Percentiles rank a stretch among this genome's conserved stretches.
Evolutionary conservation across 768 basidiomycete species (phyloP).

Genomic region (Tricholoma sp.): DNA sequence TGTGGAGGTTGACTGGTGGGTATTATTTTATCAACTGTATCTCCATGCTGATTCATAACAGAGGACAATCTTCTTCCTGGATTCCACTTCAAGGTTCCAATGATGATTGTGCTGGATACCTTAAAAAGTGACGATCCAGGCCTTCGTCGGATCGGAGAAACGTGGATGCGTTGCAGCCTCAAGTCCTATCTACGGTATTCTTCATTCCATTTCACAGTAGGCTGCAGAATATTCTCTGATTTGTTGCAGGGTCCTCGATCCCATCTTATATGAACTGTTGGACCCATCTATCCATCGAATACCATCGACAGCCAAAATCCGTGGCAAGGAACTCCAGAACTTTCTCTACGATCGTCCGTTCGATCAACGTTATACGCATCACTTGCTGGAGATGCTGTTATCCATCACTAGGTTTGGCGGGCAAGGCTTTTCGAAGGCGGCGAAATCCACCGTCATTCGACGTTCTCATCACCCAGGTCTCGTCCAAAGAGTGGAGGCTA

Average conservation of each 20-base stretch:
- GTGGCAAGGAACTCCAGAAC: conserved; percentile 60
- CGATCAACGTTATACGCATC: conserved; percentile 67
- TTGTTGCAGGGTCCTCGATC: conserved; percentile 73
- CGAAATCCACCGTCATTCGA: conserved; percentile 56
- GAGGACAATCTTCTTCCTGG: conserved; percentile 83
- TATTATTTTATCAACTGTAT: background rate
- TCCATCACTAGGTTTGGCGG: conserved; percentile 84
- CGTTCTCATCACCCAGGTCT: conserved; percentile 63
- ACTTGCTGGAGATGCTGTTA: conserved; percentile 74
- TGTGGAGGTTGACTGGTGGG: conserved; percentile 87
- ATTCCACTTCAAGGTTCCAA: conserved; percentile 74
- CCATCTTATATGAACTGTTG: conserved; percentile 71
- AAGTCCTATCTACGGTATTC: conserved; percentile 83
- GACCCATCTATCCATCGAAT: conserved; percentile 61
- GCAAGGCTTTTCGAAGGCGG: conserved; percentile 77
- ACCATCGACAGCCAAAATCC: conserved; percentile 44
- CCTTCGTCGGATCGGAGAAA: conserved; percentile 78
- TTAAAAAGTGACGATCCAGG: conserved; percentile 71
- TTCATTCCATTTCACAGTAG: background rate
- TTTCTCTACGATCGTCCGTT: conserved; percentile 70
- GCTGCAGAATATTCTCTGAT: background rate
- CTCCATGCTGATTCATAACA: conserved; percentile 21
- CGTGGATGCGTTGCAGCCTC: conserved; percentile 95
- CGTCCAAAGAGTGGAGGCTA: conserved; percentile 50
- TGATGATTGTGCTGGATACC: conserved; percentile 84